Evolutionary conservation across 2,329 filamentous ascomycete species (phyloP), one percentile per base, ranked within the genome.

Genomic region (Paecilomyces niveus): DNA sequence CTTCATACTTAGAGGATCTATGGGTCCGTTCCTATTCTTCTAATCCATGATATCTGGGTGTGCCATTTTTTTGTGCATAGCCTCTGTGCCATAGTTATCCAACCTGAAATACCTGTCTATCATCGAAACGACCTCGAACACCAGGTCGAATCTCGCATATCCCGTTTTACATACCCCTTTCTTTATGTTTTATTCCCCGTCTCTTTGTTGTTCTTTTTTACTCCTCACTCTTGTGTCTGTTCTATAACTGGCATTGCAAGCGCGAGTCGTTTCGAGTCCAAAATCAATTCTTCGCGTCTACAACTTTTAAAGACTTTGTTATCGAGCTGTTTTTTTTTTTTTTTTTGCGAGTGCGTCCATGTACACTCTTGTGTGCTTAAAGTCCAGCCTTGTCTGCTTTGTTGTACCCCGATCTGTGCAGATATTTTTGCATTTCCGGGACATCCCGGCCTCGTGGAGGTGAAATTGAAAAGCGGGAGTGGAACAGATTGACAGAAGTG

Each of bases 171-270:
- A 64, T 63, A 65, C 63, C 59, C 64, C 59, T 62, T 68, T 67
- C 67, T 65, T 63, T 64, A 65, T 67, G 65, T 66, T 61, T 69
- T 45, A 18, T 45, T 45, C 39, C 39, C 39, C 39, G 39, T 45
- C 39, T 45, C 35, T 67, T 66, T 72, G 67, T 58, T 69, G 70
- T 70, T 66, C 9, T 64, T 62, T 62, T 67, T 66, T 62, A 66
- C 67, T 66, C 67, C 64, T 61, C 59, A 62, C 55, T 49, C 56
- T 53, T 51, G 54, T 61, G 54, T 59, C 53, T 68, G 39, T 72
- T 68, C 64, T 67, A 70, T 67, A 72, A 72, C 72, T 76, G 74
- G 74, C 74, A 77, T 77, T 76, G 74, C 74, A 74, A 76, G 74
- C 74, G 74, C 71, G 71, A 75, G 72, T 72, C 72, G 71, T 75